Base-by-base conservation (phyloP, 1,284 basidiomycete genomes). In the Microbotryum scabiosae region DNA sequence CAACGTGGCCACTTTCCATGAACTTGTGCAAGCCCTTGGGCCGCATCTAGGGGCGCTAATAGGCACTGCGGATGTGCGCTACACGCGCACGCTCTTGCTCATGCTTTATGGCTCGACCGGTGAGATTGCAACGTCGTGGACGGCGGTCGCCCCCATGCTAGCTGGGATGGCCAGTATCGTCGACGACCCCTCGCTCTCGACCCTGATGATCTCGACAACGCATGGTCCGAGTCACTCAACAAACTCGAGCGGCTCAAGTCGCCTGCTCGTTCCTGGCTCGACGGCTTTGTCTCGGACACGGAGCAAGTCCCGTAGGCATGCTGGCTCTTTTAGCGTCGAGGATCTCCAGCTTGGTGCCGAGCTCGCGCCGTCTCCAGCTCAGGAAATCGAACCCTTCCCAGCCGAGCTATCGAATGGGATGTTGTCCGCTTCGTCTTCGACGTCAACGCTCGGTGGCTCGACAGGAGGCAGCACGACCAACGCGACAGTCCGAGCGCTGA, bases 41-140 rank as follows among this genome's bases (percentile, higher is more conserved):
- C 62, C 59, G 7, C 65, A 70, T 26, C 54, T 65, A 10, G 59
- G 73, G 3, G 75, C 76, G 8, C 69, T 93, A 52, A 74, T 75
- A 23, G 82, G 82, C 21, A 82, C 83, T 52, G 86, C 88, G 62
- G 93, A 98, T 73, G 82, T 87, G 25, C 83, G 93, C 20, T 96
- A 90, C 75, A 85, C 91, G 36, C 81, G 94, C 41, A 90, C 90
- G 66, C 82, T 97, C 73, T 76, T 97, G 47, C 76, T 97, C 57
- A 86, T 89, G 75, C 80, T 98, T 30, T 93, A 92, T 71, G 93
- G 91, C 6, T 88, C 90, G 18, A 85, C 86, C 72, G 88, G 86
- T 4, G 96, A 99, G 76, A 84, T 97, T 51, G 84, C 86, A 2
- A 82, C 82, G 68, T 85, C 91, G 16, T 98, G 94, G 92, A 81